These are phyloP conservation scores for Globisporangium takayamanum DNA, from an alignment of 352 stramenopile species.

Conservation along the genomic window DNA sequence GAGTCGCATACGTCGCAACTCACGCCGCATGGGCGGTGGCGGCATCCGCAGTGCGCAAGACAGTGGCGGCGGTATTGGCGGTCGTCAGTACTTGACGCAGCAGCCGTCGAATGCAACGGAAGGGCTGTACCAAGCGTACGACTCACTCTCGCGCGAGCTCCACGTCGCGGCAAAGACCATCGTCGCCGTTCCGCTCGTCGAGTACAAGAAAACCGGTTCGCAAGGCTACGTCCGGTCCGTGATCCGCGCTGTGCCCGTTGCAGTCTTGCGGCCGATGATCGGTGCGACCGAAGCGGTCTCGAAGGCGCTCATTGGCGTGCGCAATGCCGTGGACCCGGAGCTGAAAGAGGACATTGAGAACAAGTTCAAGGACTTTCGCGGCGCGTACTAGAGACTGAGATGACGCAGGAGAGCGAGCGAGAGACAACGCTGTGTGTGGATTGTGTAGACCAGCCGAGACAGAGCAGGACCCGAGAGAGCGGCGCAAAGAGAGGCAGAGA, in stretches of 20 bases:
- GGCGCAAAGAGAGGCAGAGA: no score
- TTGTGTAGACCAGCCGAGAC: no score
- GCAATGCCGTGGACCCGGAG: constrained; percentile 83
- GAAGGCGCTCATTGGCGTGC: constrained; percentile 81
- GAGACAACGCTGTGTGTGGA: no score
- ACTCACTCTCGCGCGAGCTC: constrained; percentile 75
- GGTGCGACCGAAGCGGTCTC: constrained; percentile 80
- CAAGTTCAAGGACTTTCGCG: constrained; percentile 88
- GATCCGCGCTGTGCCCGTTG: constrained; percentile 82
- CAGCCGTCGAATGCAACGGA: constrained; percentile 79
- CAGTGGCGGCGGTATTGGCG: constrained; percentile 61
- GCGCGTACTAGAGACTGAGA: constrained; percentile 9
- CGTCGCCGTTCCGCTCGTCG: constrained; percentile 81
- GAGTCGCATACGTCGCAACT: constrained; percentile 77
- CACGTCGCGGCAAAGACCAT: constrained; percentile 86
- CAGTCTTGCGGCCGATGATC: constrained; percentile 84
- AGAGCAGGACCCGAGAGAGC: no score
- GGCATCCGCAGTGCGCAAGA: constrained; percentile 74
- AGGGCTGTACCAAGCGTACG: constrained; percentile 80
- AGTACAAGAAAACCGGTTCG: constrained; percentile 89
- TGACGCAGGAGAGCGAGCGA: no score
- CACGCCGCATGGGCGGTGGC: constrained; percentile 63
- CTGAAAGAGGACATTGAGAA: constrained; percentile 89
- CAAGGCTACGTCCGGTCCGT: constrained; percentile 84
- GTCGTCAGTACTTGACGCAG: constrained; percentile 73